Evolutionary conservation across 441 rosid species (phyloP).

Genomic region (Populus hybrid): DNA sequence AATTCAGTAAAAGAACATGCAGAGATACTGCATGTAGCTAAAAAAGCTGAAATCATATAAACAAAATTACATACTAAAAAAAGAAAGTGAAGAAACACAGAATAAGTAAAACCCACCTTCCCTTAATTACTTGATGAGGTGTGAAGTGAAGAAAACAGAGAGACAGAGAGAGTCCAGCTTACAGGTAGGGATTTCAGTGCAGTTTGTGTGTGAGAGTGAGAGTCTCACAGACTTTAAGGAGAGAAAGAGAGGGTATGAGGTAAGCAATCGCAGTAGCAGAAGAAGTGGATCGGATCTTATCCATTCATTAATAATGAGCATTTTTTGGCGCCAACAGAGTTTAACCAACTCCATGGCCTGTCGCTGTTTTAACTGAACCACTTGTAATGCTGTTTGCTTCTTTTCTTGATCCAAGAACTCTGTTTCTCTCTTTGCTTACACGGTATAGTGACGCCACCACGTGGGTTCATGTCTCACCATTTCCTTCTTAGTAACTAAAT

Average conservation of each 20-base stretch:
- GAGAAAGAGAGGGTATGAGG: conserved; percentile 4
- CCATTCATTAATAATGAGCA: conserved; percentile 10
- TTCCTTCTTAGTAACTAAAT: no score
- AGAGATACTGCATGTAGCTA: not conserved
- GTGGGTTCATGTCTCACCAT: not conserved
- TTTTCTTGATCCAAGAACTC: not conserved
- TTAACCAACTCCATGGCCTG: conserved; percentile 7
- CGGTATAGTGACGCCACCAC: not conserved
- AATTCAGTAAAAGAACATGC: not conserved
- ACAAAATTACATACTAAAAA: not conserved
- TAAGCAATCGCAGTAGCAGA: conserved; percentile 16
- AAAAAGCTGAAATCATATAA: not conserved
- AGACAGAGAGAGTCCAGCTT: not conserved
- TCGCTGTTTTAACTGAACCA: not conserved
- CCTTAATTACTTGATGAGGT: not conserved
- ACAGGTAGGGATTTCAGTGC: not conserved
- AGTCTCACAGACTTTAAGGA: not conserved
- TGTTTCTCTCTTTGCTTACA: not conserved
- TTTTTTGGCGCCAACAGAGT: conserved; percentile 52
- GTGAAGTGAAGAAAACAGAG: no score
- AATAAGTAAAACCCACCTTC: not conserved
- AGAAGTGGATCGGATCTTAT: conserved; percentile 37
- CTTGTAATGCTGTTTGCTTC: not conserved
- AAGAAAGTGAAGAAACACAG: not conserved
- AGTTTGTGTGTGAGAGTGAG: not conserved